A percentile compares a stretch with the other conserved stretches of the same genome.
These are phyloP conservation scores for Nymphaea colorata DNA, from an alignment of 164 flowering plant genomes.

Conservation along the genomic window DNA sequence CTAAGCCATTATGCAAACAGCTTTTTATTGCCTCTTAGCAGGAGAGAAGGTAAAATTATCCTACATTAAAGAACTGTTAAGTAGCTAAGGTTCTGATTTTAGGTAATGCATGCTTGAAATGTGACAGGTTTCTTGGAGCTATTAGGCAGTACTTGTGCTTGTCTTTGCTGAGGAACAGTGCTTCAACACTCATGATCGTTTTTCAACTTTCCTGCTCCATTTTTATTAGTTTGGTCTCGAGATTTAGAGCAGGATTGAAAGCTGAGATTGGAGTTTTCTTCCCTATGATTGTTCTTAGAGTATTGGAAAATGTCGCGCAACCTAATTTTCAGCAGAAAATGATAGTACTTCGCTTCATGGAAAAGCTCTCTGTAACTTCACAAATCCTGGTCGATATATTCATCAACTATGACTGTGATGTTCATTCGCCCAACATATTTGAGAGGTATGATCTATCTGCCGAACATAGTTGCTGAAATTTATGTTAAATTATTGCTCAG, in stretches of 20 bases:
- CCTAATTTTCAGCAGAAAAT: constrained; percentile 98
- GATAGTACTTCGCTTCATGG: constrained; percentile 89
- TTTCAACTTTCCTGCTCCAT: constrained; percentile 99
- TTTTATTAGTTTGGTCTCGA: constrained; percentile 85
- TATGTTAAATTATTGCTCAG: too few relatives aligned
- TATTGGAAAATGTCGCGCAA: constrained; percentile 91
- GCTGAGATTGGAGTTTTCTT: constrained; percentile 99
- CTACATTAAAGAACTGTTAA: neutral
- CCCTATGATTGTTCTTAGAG: constrained; percentile 98
- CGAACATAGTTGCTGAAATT: neutral
- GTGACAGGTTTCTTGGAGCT: constrained; percentile 88
- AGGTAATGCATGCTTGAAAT: constrained; percentile 1
- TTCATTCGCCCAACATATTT: constrained; percentile 87
- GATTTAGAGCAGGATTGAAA: constrained; percentile 97
- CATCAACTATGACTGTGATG: constrained; percentile 95
- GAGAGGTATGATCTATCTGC: constrained; percentile 56
- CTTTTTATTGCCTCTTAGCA: too few relatives aligned
- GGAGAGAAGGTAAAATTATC: too few relatives aligned
- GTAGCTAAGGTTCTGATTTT: neutral
- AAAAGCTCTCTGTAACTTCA: constrained; percentile 83
- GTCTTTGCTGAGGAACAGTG: constrained; percentile 95
- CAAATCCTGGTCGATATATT: constrained; percentile 91
- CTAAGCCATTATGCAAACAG: neutral
- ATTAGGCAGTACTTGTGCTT: constrained; percentile 94
- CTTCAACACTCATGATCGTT: constrained; percentile 90